A percentile compares a stretch with the other conserved stretches of the same genome.
Evolutionary conservation across 768 basidiomycete genomes (phyloP).

Genomic region (Kwoniella bestiolae): DNA sequence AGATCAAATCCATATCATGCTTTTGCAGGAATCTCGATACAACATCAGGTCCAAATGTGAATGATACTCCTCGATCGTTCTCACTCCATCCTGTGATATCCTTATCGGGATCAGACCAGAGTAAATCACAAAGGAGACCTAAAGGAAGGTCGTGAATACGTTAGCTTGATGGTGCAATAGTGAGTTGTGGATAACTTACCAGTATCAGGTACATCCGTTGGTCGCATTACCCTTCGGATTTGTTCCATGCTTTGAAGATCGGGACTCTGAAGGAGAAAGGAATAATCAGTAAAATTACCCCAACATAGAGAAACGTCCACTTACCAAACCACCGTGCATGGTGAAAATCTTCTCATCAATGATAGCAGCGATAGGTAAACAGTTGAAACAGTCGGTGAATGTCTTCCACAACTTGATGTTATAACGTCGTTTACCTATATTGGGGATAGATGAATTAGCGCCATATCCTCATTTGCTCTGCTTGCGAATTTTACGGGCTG

Average conservation of each 20-base stretch:
- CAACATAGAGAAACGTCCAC: background rate
- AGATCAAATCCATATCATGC: conserved; percentile 99
- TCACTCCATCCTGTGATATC: conserved; percentile 99
- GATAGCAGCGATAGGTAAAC: conserved; percentile 96
- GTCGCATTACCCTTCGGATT: conserved; percentile 97
- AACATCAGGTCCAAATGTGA: conserved; percentile 98
- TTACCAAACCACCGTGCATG: conserved; percentile 89
- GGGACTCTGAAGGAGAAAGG: conserved; percentile 64
- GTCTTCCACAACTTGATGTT: conserved; percentile 99
- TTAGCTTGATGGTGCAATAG: background rate
- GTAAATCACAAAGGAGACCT: conserved; percentile 92
- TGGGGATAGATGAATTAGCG: background rate
- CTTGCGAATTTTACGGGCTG: too few relatives aligned
- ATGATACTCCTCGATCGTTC: conserved; percentile 97
- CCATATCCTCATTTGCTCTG: too few relatives aligned
- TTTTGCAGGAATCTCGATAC: conserved; percentile 98
- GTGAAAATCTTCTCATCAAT: conserved; percentile 99
- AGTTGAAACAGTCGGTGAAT: conserved; percentile 99
- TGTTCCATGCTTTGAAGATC: conserved; percentile 99
- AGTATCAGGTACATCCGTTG: conserved; percentile 98
- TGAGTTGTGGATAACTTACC: conserved; percentile 63
- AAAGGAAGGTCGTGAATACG: background rate
- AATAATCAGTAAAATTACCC: background rate
- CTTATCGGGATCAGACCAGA: conserved; percentile 99
- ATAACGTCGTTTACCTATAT: conserved; percentile 94